These are phyloP conservation scores for Akanthomyces muscarius DNA, from an alignment of 2,329 filamentous ascomycete genomes.

Conservation along the genomic window DNA sequence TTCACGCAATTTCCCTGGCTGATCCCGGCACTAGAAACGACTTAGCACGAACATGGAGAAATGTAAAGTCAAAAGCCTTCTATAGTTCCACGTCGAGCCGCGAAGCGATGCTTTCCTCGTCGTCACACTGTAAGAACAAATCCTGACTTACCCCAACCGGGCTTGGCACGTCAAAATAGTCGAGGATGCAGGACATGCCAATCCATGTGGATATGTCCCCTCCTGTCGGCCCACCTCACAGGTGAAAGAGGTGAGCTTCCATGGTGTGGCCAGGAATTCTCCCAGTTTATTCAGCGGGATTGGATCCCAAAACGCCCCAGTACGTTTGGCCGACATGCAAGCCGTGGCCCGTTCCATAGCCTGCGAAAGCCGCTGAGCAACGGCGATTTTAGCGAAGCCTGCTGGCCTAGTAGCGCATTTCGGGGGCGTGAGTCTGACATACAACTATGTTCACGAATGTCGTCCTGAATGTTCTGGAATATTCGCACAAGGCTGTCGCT, in stretches of 20 bases:
- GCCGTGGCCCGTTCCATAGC: not conserved
- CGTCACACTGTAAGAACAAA: not conserved
- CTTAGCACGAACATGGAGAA: not conserved
- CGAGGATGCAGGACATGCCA: conserved; percentile 7
- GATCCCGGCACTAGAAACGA: too few relatives aligned
- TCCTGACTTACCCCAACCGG: not conserved
- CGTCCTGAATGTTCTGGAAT: not conserved
- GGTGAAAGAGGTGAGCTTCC: not conserved
- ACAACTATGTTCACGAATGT: not conserved
- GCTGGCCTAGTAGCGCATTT: not conserved
- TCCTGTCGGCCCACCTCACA: conserved; percentile 4
- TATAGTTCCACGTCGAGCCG: not conserved
- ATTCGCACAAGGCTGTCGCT: not conserved
- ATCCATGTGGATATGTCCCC: not conserved
- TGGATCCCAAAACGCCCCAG: not conserved
- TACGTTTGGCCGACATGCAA: not conserved
- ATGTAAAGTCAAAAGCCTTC: too few relatives aligned
- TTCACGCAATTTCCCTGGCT: not conserved
- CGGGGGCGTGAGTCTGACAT: not conserved
- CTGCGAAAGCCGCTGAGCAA: not conserved
- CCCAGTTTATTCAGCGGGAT: not conserved
- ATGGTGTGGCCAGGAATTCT: not conserved
- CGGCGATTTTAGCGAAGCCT: not conserved
- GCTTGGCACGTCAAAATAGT: not conserved
- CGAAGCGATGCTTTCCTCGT: too few relatives aligned